Conservation (phyloP, 78 protist species). For the Dictyostelium firmibasis region DNA sequence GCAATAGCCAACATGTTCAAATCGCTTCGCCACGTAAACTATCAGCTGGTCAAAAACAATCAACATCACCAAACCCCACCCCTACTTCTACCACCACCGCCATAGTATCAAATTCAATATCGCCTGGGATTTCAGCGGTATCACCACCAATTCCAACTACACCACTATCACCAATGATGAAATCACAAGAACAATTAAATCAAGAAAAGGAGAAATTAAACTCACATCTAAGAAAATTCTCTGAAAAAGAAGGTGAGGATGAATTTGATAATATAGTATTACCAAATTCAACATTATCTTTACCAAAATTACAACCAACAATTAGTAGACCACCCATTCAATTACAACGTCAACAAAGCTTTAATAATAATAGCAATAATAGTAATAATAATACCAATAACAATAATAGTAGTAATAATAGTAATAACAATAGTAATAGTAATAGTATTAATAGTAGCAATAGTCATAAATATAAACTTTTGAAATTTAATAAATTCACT, state of each 20-base stretch:
- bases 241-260: conserved; percentile 40
- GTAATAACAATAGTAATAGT: background rate
- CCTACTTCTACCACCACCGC: background rate
- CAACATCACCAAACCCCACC: background rate
- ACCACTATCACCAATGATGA: conserved; percentile 1
- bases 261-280: background rate
- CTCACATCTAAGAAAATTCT: conserved; percentile 7
- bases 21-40: conserved; percentile 15
- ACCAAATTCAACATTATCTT: background rate
- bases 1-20: background rate
- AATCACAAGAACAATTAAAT: background rate
- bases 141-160: background rate
- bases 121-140: background rate
- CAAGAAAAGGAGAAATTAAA: conserved; percentile 20
- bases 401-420: conserved; percentile 2
- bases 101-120: background rate
- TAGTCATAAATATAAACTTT: background rate
- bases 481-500: conserved; percentile 5
- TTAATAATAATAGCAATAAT: background rate
- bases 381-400: background rate
- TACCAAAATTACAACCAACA: background rate
- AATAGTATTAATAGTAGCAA: conserved; percentile 5
- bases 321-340: background rate
- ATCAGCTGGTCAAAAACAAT: conserved; percentile 8
- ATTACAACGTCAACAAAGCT: conserved; percentile 4